These are phyloP conservation scores for Gossypium anomalum DNA, from an alignment of 345 rosid genomes.

Conservation along the genomic window DNA sequence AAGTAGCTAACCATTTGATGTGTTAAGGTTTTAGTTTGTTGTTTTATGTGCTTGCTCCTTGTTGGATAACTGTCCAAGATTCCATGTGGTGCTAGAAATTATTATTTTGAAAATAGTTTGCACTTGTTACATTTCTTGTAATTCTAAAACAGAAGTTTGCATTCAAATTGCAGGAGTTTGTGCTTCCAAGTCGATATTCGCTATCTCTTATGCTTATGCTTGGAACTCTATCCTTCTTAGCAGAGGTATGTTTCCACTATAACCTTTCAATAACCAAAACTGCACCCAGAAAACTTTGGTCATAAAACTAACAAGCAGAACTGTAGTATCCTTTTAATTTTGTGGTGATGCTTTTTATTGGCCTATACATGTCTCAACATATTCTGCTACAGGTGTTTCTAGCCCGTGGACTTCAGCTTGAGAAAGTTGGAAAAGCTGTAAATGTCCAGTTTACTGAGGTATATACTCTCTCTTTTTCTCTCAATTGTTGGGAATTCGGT, in stretches of 20 bases:
- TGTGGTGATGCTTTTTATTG: neutral
- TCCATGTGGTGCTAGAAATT: neutral
- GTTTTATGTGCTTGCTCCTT: neutral
- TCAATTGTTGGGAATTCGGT: no score
- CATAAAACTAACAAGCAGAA: neutral
- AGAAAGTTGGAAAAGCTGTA: constrained; percentile 70
- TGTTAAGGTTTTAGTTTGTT: neutral
- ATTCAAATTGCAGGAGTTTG: constrained; percentile 48
- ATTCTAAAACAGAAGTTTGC: neutral
- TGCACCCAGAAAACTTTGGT: neutral
- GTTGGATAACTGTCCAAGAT: neutral
- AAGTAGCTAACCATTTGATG: neutral
- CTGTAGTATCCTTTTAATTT: neutral
- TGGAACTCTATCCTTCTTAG: constrained; percentile 66
- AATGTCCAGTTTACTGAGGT: constrained; percentile 75
- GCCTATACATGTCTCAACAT: constrained; percentile 10
- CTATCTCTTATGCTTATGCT: constrained; percentile 50
- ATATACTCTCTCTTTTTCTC: neutral
- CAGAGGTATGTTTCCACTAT: constrained; percentile 47
- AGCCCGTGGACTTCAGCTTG: constrained; percentile 89
- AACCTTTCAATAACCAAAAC: neutral
- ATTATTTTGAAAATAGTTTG: neutral
- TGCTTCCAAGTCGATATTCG: constrained; percentile 54
- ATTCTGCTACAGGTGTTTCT: constrained; percentile 46
- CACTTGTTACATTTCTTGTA: neutral